A percentile compares a stretch with the other conserved stretches of the same genome.
These are phyloP conservation scores for Linum trigynum DNA, from an alignment of 345 rosid species.

Conservation along the genomic window DNA sequence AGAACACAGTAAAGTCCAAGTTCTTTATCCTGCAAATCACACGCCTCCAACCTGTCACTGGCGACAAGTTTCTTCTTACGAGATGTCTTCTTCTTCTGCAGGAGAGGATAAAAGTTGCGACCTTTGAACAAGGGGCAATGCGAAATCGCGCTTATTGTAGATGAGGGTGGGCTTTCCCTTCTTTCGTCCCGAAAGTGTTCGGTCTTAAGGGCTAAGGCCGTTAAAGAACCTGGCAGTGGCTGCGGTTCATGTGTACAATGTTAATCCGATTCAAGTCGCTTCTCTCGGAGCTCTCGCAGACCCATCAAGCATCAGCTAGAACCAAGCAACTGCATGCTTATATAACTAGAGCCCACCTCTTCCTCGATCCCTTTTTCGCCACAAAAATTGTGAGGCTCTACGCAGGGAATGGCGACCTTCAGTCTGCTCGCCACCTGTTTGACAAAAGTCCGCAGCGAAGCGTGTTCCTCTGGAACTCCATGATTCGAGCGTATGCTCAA, in stretches of 20 bases:
- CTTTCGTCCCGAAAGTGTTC: too few relatives aligned
- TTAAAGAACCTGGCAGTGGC: background rate
- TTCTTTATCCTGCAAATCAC: too few relatives aligned
- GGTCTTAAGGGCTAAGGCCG: too few relatives aligned
- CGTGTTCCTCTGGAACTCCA: conserved; percentile 78
- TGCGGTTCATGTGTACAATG: conserved; percentile 12
- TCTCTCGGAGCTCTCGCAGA: conserved; percentile 39
- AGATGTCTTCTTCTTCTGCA: too few relatives aligned
- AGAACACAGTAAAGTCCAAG: too few relatives aligned
- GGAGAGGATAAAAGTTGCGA: too few relatives aligned
- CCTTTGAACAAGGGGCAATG: too few relatives aligned
- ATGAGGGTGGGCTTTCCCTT: too few relatives aligned
- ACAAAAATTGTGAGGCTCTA: conserved; percentile 49
- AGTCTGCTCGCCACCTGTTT: conserved; percentile 59
- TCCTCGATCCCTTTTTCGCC: conserved; percentile 55
- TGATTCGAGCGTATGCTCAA: conserved; percentile 64
- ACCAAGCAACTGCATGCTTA: conserved; percentile 63
- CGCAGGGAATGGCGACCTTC: conserved; percentile 37
- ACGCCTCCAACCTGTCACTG: too few relatives aligned
- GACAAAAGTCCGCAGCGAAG: conserved; percentile 57
- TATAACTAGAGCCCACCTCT: conserved; percentile 38
- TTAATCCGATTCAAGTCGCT: conserved; percentile 23
- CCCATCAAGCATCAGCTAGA: conserved; percentile 35
- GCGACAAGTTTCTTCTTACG: too few relatives aligned
- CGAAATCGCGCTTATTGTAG: too few relatives aligned